Base-by-base conservation (phyloP, 768 basidiomycete species). In the Podaxis rugospora region DNA sequence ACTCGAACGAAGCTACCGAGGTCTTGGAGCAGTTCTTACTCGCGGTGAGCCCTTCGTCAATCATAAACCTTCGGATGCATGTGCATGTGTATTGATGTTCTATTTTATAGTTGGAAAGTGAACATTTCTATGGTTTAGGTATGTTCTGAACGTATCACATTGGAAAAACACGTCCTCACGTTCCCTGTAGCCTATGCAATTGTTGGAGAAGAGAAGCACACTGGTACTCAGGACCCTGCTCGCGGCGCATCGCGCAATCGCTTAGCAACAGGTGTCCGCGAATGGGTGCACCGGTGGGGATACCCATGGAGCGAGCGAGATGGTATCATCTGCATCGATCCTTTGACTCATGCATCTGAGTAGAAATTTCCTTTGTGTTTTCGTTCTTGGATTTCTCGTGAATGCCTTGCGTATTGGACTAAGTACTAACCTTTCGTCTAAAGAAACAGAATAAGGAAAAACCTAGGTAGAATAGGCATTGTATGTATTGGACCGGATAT, bases 201-300 rank as follows among this genome's bases (percentile, higher is more conserved):
- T 47, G 92, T 98, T 5, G 96, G 97, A 18, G 94, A 98, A 75
- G 93, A 96, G 73, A 96, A 95, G 73, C 96, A 98, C 71, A 93
- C 92, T 0, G 95, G 92, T 1, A 89, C 87, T n/a, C 93, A 95
- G 68, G 93, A 95, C 67, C 76, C 83, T 3, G 84, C 79, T 11
- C 83, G 94, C 40, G 93, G 93, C 27, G 86, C 92, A 2, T 92
- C 92, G 6, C 87, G 92, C 55, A 83, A 85, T 23, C 87, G 95
- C 10, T 80, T 98, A 5, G 91, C 92, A 11, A 84, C 91, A 1
- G 92, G 91, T 9, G 88, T 97, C 46, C 88, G 92, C 62, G 92
- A 94, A 68, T 96, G 90, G 89, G 74, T 98, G 50, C 91, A 94
- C 66, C 85, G 90, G 58, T 98, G 93, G 93, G 92, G 92, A 59